Base-by-base conservation (phyloP, 306 rosid genomes). In the Corylus americana region DNA sequence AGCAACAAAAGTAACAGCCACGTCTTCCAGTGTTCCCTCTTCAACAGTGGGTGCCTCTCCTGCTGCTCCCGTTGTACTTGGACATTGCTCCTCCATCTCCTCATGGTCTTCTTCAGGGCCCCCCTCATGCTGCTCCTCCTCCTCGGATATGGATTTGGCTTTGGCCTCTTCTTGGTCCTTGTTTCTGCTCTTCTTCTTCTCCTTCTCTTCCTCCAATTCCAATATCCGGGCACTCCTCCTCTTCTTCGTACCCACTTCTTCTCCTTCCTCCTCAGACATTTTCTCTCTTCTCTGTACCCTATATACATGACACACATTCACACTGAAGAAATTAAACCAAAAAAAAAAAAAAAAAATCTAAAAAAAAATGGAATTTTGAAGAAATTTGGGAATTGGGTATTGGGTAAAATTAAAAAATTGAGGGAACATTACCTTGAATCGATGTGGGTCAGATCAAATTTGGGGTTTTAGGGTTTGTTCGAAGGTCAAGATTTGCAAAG, bases 191-290 rank as follows among this genome's bases (percentile, higher is more conserved):
- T 68, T 68, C 72, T 68, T 18, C 72, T 68, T 68, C 72, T 42
- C 48, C 72, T 68, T 62, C 42, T 62, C 72, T 11, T 20, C 72
- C 9, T 42, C 72, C 72, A 68, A 68, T n/a, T 18, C 72, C 72
- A 68, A 68, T 68, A 68, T 68, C 11, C 72, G 25, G 27, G 72
- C 72, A 68, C 72, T 68, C 72, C 72, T 68, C 31, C 72, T 68
- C 72, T 68, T 68, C 72, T 42, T 68, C 8, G 49, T 68, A 3
- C 72, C 72, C 11, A 42, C 72, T 42, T 37, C 72, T 67, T 67
- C 72, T 67, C 47, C 72, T 67, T 49, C 53, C 51, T 9, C 72
- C 53, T 42, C 51, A 42, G 16, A 44, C 72, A 68, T 68, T 42
- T 64, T 39, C 51, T 8, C 27, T 68, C 51, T n/a, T 6, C 42